These are phyloP conservation scores for Clarkia xantiana DNA, from an alignment of 345 rosid species.

Conservation along the genomic window DNA sequence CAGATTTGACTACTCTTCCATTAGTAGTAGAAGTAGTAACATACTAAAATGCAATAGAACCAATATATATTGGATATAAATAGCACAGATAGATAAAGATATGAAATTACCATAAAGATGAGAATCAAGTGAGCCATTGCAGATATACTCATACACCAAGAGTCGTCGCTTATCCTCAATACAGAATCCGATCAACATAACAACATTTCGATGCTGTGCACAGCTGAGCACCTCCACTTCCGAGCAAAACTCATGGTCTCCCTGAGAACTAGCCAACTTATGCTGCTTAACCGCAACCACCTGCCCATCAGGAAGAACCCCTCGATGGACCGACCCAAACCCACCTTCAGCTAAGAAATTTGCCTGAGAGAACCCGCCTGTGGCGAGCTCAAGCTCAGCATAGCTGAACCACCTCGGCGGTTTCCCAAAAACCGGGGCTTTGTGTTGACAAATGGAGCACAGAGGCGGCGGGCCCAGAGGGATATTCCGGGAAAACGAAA, in stretches of 20 bases:
- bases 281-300: constrained; percentile 98
- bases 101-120: constrained; percentile 65
- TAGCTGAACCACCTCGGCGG: constrained; percentile 94
- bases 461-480: constrained; percentile 94
- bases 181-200: constrained; percentile 93
- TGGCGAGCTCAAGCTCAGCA: constrained; percentile 92
- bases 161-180: constrained; percentile 88
- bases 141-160: constrained; percentile 90
- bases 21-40: background rate
- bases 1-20: constrained; percentile 12
- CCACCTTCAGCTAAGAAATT: constrained; percentile 99
- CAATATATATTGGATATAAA: background rate
- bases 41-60: no score
- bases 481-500: constrained; percentile 65
- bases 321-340: constrained; percentile 96
- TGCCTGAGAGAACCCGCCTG: constrained; percentile 92
- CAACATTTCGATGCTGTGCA: constrained; percentile 98
- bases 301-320: constrained; percentile 92
- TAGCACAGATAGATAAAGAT: background rate
- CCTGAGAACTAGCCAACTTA: constrained; percentile 96
- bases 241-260: constrained; percentile 95
- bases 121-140: constrained; percentile 92
- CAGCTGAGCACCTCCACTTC: constrained; percentile 99
- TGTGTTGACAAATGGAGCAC: constrained; percentile 96
- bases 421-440: constrained; percentile 93